Evolutionary conservation across 805 yeast species (phyloP).

Genomic region (Candida cerambycidarum): DNA sequence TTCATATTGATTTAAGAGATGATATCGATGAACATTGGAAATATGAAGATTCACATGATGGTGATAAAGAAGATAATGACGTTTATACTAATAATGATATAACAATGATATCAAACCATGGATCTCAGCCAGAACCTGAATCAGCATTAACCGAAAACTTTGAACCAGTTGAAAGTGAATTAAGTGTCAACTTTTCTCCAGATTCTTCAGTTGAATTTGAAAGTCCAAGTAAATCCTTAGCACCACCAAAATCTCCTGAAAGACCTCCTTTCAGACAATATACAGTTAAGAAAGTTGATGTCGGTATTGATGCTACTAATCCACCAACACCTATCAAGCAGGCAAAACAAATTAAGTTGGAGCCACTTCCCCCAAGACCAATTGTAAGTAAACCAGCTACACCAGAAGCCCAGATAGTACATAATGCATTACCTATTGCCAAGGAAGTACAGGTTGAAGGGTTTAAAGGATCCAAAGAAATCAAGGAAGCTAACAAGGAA

Average conservation of each 20-base stretch:
- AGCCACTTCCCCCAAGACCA: not conserved
- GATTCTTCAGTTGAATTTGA: conserved; percentile 13
- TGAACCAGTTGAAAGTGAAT: conserved; percentile 9
- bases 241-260: conserved; percentile 20
- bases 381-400: not conserved
- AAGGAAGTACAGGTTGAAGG: not conserved
- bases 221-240: conserved; percentile 8
- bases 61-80: conserved; percentile 39
- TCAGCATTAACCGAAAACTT: not conserved
- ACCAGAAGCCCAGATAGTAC: not conserved
- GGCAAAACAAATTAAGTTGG: conserved; percentile 3
- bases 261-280: conserved; percentile 3
- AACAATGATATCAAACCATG: conserved; percentile 7
- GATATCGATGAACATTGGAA: conserved; percentile 39
- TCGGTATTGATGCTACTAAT: conserved; percentile 21
- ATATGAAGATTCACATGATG: conserved; percentile 39
- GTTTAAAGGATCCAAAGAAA: not conserved
- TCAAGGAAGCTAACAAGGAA: too few species aligned
- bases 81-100: conserved; percentile 25
- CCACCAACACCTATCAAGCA: conserved; percentile 18
- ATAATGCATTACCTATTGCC: not conserved
- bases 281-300: conserved; percentile 14
- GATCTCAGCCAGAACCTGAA: conserved; percentile 1
- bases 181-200: conserved; percentile 16
- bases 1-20: conserved; percentile 21